Conservation (phyloP, 345 rosid genomes). For the Hypericum perforatum region DNA sequence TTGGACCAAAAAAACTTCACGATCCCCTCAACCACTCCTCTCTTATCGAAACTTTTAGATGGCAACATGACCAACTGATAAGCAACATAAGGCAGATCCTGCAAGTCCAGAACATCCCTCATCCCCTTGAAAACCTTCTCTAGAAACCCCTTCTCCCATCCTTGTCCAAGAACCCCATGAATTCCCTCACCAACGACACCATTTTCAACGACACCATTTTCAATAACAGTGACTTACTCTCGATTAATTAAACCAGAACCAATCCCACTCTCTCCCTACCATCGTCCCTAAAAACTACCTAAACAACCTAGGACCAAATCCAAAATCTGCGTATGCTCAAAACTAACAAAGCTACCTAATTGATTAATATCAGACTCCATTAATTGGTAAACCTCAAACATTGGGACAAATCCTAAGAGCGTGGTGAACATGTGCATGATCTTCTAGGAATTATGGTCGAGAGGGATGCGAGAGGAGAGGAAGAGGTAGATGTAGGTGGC, state of each 20-base stretch:
- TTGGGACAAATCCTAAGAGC: slow-evolving; percentile 29
- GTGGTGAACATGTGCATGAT: slow-evolving; percentile 42
- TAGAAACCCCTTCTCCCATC: slow-evolving; percentile 46
- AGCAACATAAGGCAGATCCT: slow-evolving; percentile 61
- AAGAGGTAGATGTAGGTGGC: slow-evolving; percentile 42
- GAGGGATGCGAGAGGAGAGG: slow-evolving; percentile 37
- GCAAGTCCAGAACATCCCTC: slow-evolving; percentile 40
- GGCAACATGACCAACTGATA: slow-evolving; percentile 74
- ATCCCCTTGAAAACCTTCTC: slow-evolving; percentile 59
- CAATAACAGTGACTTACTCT: slow-evolving; percentile 46
- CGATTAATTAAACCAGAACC: slow-evolving; percentile 31
- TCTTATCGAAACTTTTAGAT: slow-evolving; percentile 62
- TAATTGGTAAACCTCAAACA: slow-evolving; percentile 26
- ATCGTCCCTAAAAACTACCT: slow-evolving; percentile 23
- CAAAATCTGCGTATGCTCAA: slow-evolving; percentile 65
- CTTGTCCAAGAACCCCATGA: slow-evolving; percentile 36
- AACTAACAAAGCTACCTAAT: slow-evolving; percentile 17
- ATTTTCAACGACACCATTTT: slow-evolving; percentile 46
- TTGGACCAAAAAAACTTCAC: slow-evolving; percentile 50
- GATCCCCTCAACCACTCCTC: slow-evolving; percentile 64
- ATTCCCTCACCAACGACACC: slow-evolving; percentile 53
- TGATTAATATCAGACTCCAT: slow-evolving; percentile 15
- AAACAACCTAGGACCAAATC: slow-evolving; percentile 61
- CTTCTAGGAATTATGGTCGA: slow-evolving; percentile 51
- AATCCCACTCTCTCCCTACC: slow-evolving; percentile 35